Percentiles rank a stretch among this genome's conserved stretches.
Evolutionary conservation across 352 stramenopile species (phyloP).

Genomic region (Halophytophthora polymorphica): DNA sequence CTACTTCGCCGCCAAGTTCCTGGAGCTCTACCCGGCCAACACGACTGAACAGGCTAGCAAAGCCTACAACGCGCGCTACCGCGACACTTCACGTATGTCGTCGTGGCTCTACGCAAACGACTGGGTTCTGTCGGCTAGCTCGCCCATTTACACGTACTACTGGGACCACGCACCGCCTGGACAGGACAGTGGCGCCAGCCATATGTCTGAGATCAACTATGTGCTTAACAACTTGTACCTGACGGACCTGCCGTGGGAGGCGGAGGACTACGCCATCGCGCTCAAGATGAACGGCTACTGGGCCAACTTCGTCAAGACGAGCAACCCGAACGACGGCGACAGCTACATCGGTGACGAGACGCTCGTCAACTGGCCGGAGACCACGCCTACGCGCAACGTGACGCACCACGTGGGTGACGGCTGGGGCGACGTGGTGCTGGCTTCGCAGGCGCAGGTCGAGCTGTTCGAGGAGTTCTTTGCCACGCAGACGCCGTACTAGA

Average conservation of each 20-base stretch:
- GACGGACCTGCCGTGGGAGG: constrained; percentile 3
- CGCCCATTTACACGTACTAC: constrained; percentile 6
- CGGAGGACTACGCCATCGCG: constrained; percentile 9
- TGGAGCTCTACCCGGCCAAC: not conserved
- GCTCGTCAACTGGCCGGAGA: constrained; percentile 1
- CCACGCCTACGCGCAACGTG: not conserved
- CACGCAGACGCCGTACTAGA: constrained; percentile 4
- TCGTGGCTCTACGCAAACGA: not conserved
- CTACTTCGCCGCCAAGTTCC: not conserved
- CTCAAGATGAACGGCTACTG: constrained; percentile 12
- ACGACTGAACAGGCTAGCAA: not conserved
- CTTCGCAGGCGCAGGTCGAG: not conserved
- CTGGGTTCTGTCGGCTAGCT: not conserved
- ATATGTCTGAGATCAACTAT: constrained; percentile 13
- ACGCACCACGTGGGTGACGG: constrained; percentile 1
- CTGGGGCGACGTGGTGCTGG: not conserved
- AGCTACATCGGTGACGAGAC: not conserved
- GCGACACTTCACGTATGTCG: not conserved
- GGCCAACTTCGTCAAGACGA: constrained; percentile 11
- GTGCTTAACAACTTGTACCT: constrained; percentile 13
- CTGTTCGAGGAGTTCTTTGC: constrained; percentile 5
- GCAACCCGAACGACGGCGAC: constrained; percentile 6
- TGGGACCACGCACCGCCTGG: constrained; percentile 7
- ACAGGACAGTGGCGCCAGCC: constrained; percentile 2
- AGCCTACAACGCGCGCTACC: not conserved